Percentiles rank a stretch among this genome's conserved stretches.
Conservation (phyloP, 352 stramenopile species). For the Pythium myriotylum region DNA sequence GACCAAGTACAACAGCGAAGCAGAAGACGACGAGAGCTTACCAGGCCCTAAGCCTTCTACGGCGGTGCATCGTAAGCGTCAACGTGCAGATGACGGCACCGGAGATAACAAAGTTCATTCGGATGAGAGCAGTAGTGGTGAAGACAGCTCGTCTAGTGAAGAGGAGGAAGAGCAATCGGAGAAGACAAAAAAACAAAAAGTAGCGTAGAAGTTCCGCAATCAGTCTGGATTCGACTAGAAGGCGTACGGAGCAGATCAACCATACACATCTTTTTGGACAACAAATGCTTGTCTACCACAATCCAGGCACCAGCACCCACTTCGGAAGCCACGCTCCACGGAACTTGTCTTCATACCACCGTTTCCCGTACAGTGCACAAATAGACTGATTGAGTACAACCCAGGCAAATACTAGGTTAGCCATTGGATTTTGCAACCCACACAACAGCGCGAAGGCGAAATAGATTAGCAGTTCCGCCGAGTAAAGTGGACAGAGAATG, state of each 20-base stretch:
- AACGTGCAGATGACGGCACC: slow-evolving; percentile 19
- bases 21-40: slow-evolving; percentile 47
- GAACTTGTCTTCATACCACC: slow-evolving; percentile 69
- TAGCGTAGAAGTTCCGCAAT: slow-evolving; percentile 14
- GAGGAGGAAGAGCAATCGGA: slow-evolving; percentile 28
- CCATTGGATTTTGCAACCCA: slow-evolving; percentile 38
- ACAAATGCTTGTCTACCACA: slow-evolving; percentile 29
- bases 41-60: slow-evolving; percentile 31
- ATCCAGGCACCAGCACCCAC: slow-evolving; percentile 28
- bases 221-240: too few relatives aligned
- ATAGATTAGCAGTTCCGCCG: slow-evolving; percentile 70
- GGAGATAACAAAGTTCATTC: slow-evolving; percentile 16
- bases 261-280: too few relatives aligned
- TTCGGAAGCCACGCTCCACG: slow-evolving; percentile 32
- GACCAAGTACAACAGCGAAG: slow-evolving; percentile 49
- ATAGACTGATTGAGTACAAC: slow-evolving; percentile 68
- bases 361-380: slow-evolving; percentile 49
- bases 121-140: slow-evolving; percentile 22
- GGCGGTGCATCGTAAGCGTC: slow-evolving; percentile 25
- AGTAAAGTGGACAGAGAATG: slow-evolving; percentile 69
- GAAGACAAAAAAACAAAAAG: slow-evolving; percentile 33
- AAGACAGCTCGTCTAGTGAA: slow-evolving; percentile 13
- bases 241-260: too few relatives aligned
- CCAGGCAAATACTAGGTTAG: slow-evolving; percentile 56
- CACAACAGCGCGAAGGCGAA: slow-evolving; percentile 46